phyloP scores from a whole-genome alignment of 805 yeast species.

The Pichia phayaonensis region DNA sequence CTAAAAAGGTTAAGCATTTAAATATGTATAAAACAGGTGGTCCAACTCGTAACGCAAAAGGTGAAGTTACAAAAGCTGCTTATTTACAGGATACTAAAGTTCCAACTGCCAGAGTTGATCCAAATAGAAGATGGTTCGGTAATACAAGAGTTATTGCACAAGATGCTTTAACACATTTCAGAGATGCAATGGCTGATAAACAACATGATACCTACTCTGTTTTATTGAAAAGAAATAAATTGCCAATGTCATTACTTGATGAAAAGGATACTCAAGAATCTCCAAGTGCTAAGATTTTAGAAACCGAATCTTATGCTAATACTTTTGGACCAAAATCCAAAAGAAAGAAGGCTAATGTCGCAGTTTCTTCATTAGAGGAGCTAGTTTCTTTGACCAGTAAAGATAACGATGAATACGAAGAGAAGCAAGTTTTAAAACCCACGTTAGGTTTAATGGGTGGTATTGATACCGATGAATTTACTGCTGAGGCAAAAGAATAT shows the following conservation, averaged over 20 bases:
- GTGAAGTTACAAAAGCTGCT: conserved; percentile 84
- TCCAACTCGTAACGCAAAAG: conserved; percentile 78
- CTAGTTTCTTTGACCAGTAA: conserved; percentile 51
- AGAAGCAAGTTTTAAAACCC: conserved; percentile 66
- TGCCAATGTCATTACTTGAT: conserved; percentile 91
- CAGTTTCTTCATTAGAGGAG: conserved; percentile 74
- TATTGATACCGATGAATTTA: conserved; percentile 66
- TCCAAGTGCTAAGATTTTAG: conserved; percentile 74
- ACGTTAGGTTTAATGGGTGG: conserved; percentile 79
- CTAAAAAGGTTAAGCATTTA: conserved; percentile 81
- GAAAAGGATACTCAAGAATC: conserved; percentile 74
- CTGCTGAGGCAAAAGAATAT: conserved; percentile 89
- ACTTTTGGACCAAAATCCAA: conserved; percentile 95
- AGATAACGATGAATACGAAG: conserved; percentile 57
- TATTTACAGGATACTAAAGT: conserved; percentile 78
- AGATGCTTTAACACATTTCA: conserved; percentile 88
- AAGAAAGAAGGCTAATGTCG: conserved; percentile 78
- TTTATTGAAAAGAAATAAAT: conserved; percentile 75
- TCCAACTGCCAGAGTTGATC: conserved; percentile 90
- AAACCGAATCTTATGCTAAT: conserved; percentile 73
- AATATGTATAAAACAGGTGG: conserved; percentile 91
- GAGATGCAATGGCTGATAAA: conserved; percentile 88
- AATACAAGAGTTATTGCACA: conserved; percentile 96
- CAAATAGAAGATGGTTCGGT: conserved; percentile 96
- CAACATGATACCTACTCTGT: conserved; percentile 80